Conservation (phyloP, 345 rosid species). For the Eucalyptus marginata region DNA sequence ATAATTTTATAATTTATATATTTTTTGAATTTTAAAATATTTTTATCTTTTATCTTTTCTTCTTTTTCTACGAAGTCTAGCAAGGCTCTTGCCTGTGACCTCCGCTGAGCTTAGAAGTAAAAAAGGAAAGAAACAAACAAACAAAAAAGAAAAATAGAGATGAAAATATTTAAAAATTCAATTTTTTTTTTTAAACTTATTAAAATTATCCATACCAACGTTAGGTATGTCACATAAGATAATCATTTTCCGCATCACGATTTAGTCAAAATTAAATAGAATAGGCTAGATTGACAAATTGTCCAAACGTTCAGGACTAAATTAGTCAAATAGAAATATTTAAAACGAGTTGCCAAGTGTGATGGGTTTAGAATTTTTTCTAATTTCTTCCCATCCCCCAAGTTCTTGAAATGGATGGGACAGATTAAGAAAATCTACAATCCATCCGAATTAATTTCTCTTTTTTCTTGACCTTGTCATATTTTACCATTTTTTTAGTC, state of each 20-base stretch:
- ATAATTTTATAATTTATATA: too few species aligned
- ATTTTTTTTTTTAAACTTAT: too few species aligned
- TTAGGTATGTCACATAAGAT: too few species aligned
- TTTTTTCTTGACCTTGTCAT: not conserved
- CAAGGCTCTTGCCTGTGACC: too few species aligned
- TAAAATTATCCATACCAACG: not conserved
- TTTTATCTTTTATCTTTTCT: too few species aligned
- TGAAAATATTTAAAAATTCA: not conserved
- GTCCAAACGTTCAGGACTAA: too few species aligned
- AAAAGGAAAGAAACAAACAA: too few species aligned
- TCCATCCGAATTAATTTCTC: not conserved
- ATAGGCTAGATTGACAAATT: not conserved
- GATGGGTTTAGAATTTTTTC: too few species aligned
- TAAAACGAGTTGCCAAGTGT: not conserved
- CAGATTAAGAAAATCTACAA: not conserved
- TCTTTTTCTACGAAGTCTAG: not conserved
- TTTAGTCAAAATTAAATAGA: fast-evolving
- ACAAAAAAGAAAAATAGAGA: too few species aligned
- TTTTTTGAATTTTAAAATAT: too few species aligned
- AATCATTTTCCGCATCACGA: fast-evolving
- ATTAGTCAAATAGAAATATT: fast-evolving
- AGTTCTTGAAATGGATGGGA: not conserved
- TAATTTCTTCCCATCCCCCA: not conserved
- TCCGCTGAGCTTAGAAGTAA: fast-evolving
- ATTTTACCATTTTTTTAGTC: not conserved